Base-by-base conservation (phyloP, 2,329 filamentous ascomycete genomes). In the Colletotrichum gigasporum region DNA sequence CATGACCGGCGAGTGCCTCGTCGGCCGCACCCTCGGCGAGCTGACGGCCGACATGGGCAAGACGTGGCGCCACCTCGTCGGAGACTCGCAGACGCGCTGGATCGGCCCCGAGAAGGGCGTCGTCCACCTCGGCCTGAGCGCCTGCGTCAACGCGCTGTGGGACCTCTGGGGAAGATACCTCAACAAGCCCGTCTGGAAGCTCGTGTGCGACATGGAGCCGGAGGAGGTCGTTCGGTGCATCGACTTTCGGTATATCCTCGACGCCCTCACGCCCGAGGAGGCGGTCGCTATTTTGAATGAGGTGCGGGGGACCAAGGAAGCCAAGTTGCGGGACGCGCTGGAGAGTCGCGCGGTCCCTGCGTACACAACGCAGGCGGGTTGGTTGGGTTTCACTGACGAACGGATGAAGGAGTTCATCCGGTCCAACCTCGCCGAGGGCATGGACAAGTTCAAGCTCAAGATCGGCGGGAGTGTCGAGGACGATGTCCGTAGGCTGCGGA, bases 71-170 rank as follows among this genome's bases (percentile, higher is more conserved):
- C 89, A 96, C 77, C 88, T 97, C n/a, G 93, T 97, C 71, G 91
- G 90, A 67, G 94, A 97, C 84, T 92, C 88, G 70, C 94, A 97
- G 78, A 85, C 97, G 57, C 91, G 94, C 61, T 97, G 94, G 94
- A 96, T 97, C 73, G 94, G 94, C 0, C 94, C 94, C 0, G 94
- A 97, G 73, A 97, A 97, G 80, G 94, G 94, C 63, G 94, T 97
- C 44, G 96, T 96, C 70, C 94, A 97, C 78, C 91, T 97, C 7
- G 94, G 93, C 2, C 88, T 97, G 9, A 93, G 92, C 28, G 91
- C 93, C 42, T 91, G 97, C 14, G 92, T 96, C 71, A 97, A 97
- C 76, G 94, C 93, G 12, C 84, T 97, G 71, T 97, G 94, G 94
- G 94, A 97, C 77, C 87, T 97, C n/a, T 97, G 94, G 94, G 93